phyloP scores from a whole-genome alignment of 1,139 yeast genomes.

The Casaregolazyma lundiana region DNA sequence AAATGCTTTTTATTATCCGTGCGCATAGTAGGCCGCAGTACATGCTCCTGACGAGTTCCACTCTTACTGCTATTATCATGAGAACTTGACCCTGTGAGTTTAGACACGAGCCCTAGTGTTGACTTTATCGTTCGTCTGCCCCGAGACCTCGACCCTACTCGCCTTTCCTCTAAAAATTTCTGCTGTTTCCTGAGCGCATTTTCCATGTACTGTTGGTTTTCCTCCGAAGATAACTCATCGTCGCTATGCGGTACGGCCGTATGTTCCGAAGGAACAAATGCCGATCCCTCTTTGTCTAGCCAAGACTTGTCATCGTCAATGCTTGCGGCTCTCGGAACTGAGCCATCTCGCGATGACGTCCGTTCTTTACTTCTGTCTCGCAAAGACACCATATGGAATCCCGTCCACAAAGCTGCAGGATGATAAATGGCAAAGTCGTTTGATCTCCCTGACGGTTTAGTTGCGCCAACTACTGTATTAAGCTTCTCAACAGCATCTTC shows the following conservation, averaged over 20 bases:
- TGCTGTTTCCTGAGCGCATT: conserved; percentile 4
- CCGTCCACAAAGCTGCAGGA: conserved; percentile 22
- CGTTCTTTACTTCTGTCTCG: conserved; percentile 1
- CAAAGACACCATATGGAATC: conserved; percentile 6
- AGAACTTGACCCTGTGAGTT: conserved; percentile 1
- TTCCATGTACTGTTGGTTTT: conserved; percentile 1
- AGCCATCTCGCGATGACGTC: neutral
- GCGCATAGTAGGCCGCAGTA: conserved; percentile 53
- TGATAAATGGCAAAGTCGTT: conserved; percentile 9
- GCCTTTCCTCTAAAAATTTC: conserved; percentile 1
- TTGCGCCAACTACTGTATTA: conserved; percentile 14
- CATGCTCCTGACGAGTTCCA: conserved; percentile 5
- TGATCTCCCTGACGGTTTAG: conserved; percentile 10
- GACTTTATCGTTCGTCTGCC: conserved; percentile 2
- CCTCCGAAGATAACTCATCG: neutral
- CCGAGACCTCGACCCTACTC: neutral
- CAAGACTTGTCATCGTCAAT: neutral
- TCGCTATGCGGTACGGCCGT: neutral
- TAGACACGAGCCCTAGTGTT: conserved; percentile 3
- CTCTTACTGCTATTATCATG: neutral
- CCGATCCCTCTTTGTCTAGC: neutral
- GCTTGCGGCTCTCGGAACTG: conserved; percentile 1
- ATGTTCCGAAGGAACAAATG: too few relatives aligned
- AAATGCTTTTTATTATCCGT: conserved; percentile 52
- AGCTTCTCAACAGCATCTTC: conserved; percentile 21